phyloP scores from a whole-genome alignment of 2,329 filamentous ascomycete species.

The Scytalidium lignicola region DNA sequence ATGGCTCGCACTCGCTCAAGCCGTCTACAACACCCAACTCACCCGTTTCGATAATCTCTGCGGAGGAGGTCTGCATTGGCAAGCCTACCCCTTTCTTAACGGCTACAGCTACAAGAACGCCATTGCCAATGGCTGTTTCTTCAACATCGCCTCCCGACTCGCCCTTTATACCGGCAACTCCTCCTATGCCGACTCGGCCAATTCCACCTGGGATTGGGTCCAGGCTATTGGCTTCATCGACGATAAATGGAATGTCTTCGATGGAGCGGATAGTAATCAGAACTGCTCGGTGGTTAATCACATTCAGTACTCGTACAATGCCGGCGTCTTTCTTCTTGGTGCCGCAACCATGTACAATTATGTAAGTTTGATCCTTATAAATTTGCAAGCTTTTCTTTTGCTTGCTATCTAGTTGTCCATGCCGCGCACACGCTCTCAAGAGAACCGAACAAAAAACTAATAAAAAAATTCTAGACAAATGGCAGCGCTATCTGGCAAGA shows the following conservation, averaged over 20 bases:
- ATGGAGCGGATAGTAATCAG: slow-evolving; percentile 48
- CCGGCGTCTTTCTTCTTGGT: slow-evolving; percentile 59
- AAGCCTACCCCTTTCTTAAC: slow-evolving; percentile 74
- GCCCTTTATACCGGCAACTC: slow-evolving; percentile 72
- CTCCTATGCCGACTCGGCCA: slow-evolving; percentile 71
- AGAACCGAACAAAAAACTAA: too few relatives aligned
- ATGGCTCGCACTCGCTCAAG: slow-evolving; percentile 68
- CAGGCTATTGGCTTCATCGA: slow-evolving; percentile 50
- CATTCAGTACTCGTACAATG: slow-evolving; percentile 65
- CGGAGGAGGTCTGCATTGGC: slow-evolving; percentile 71
- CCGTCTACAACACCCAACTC: slow-evolving; percentile 73
- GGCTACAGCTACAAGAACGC: slow-evolving; percentile 75
- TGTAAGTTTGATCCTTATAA: slow-evolving; percentile 25
- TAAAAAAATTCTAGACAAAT: slow-evolving; percentile 36
- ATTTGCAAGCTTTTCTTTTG: not conserved
- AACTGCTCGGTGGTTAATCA: slow-evolving; percentile 54
- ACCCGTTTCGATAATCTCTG: slow-evolving; percentile 67
- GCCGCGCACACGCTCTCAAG: too few relatives aligned
- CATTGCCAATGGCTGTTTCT: slow-evolving; percentile 56
- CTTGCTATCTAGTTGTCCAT: not conserved
- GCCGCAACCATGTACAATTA: slow-evolving; percentile 42
- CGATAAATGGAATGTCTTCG: slow-evolving; percentile 46
- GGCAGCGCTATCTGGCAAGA: slow-evolving; percentile 29
- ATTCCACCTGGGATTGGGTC: slow-evolving; percentile 67
- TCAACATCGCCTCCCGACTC: slow-evolving; percentile 58